Base-by-base conservation (phyloP, 2,329 filamentous ascomycete species). In the Talaromyces sp. region DNA sequence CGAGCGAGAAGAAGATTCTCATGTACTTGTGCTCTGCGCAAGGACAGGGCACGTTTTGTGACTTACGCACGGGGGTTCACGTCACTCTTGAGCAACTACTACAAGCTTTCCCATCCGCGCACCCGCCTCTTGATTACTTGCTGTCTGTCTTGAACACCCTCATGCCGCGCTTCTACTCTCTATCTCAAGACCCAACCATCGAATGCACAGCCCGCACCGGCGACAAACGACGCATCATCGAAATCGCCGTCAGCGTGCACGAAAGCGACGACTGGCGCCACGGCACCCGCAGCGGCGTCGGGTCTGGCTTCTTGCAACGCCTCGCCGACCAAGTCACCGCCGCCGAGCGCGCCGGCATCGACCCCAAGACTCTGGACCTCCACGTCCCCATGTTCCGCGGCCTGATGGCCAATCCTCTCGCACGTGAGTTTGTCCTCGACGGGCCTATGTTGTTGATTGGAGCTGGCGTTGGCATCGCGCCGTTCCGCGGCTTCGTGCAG, bases 371-470 rank as follows among this genome's bases (percentile, higher is more conserved):
- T 7, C 77, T 85, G 2, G 85, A 92, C 66, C 72, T 98, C 17
- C 87, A 91, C 68, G 81, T 98, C 5, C 95, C 95, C 69, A 97
- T 99, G 91, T 99, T 99, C 85, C 92, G 96, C 71, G 95, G 95
- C 0, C 82, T 99, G 51, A 99, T 99, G 95, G 88, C 92, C 64
- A 99, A 99, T 75, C 95, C 95, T 0, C 84, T 99, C 1, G 95
- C 93, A 11, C 89, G 88, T 72, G 88, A 97, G 72, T 99, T 98
- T 72, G 89, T 92, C 58, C 88, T 90, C 2, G 93, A 99, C 73
- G 95, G 95, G 0, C 95, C 95, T 0, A 99, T 99, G 95, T 87
- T 99, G 42, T 85, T 99, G 55, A 96, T 99, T 68, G 95, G 95
- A 33, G 95, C 95, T 4, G 95, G 95, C 60, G 95, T 99, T 25